A percentile compares a stretch with the other conserved stretches of the same genome.
Evolutionary conservation across 495 filamentous ascomycete genomes (phyloP).

Genomic region (Parmelia sp.): DNA sequence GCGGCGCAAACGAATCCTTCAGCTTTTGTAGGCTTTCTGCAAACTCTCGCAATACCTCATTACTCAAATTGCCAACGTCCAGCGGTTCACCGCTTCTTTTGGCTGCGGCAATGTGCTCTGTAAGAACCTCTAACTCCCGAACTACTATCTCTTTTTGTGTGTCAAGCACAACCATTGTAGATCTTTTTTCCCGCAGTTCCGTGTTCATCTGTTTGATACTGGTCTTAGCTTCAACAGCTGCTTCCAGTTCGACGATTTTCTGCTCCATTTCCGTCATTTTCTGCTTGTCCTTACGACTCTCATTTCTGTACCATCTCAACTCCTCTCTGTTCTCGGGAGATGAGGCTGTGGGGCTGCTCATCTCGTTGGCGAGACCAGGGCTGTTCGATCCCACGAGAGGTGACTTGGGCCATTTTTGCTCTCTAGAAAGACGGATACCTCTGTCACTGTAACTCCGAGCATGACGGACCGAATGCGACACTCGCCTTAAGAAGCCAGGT

Average conservation of each 20-base stretch:
- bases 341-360: conserved; percentile 65
- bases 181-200: conserved; percentile 85
- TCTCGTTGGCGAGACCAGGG: conserved; percentile 47
- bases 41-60: conserved; percentile 79
- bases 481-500: conserved; percentile 71
- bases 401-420: conserved; percentile 63
- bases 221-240: conserved; percentile 59
- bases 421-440: conserved; percentile 43
- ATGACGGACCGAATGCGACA: conserved; percentile 90
- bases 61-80: conserved; percentile 70
- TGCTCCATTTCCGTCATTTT: conserved; percentile 71
- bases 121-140: conserved; percentile 80
- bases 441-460: conserved; percentile 82
- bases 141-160: conserved; percentile 93
- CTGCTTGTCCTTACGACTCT: conserved; percentile 74
- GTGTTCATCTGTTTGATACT: conserved; percentile 80
- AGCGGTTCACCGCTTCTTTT: conserved; percentile 60
- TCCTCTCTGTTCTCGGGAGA: conserved; percentile 66
- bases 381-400: conserved; percentile 57
- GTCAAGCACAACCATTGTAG: conserved; percentile 92
- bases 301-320: conserved; percentile 61
- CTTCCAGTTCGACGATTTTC: conserved; percentile 75
- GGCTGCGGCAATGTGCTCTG: conserved; percentile 63
- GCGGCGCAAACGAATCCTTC: conserved; percentile 67
- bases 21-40: conserved; percentile 79